Base-by-base conservation (phyloP, 805 yeast genomes). In the Wickerhamiella domercqiae region DNA sequence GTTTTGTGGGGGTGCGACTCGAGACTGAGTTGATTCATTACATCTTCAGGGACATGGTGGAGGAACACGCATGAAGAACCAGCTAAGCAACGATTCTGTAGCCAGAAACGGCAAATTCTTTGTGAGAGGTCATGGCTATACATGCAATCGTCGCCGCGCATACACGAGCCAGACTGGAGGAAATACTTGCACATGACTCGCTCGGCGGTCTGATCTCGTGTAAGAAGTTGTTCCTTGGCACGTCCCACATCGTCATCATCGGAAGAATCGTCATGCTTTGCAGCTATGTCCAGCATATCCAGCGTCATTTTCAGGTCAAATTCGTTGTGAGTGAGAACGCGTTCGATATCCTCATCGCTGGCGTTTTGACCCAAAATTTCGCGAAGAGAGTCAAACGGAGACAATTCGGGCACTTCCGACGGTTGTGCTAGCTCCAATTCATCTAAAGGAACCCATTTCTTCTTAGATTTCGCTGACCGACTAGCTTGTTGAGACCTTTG, bases 31-130 rank as follows among this genome's bases (percentile, higher is more conserved):
- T 30, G 16, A 7, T 21, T 13, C 9, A 36, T 9, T 3, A 28
- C 29, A 15, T 21, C 45, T 2, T 41, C 43, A 3, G 67, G 65
- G 5, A 61, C 46, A 16, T 53, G 50, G 42, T 67, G 71, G 34
- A 60, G 47, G 42, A 65, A 67, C 26, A 48, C 46, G 45, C 71
- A 67, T 2, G 41, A 38, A 7, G 56, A 60, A 7, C 69, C 70
- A 5, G 66, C 64, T 4, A 60, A 35, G 42, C 71, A 67, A 7
- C 52, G 49, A 2, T 67, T 66, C 26, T 59, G 60, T 5, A 67
- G 49, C 71, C 71, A 67, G 46, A 61, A 67, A 21, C 67, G 53
- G 40, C 71, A 67, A 6, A 62, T 57, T 18, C 64, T 50, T n/a
- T 54, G 46, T 2, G 62, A 51, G 21, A 65, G 35, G 39, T 67